Conservation (phyloP, 306 rosid species). For the Dalbergia cultrata region DNA sequence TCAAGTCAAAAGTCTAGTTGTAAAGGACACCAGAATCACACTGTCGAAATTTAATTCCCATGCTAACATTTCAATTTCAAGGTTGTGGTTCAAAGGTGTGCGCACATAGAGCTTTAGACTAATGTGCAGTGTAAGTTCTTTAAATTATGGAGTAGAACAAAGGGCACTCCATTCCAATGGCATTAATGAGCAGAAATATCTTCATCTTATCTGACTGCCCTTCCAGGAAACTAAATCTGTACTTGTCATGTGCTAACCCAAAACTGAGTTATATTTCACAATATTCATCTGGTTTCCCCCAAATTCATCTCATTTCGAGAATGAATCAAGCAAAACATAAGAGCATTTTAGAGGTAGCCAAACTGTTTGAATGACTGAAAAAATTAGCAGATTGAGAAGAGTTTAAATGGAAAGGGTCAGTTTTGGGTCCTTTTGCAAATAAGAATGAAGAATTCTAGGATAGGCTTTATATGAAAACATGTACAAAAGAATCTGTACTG, state of each 20-base stretch:
- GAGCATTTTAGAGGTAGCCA: not conserved
- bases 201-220: constrained; percentile 1
- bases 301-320: not conserved
- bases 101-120: not conserved
- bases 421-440: constrained; percentile 4
- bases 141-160: constrained; percentile 26
- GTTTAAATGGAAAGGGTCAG: not conserved
- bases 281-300: not conserved
- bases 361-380: constrained; percentile 1
- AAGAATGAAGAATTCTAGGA: not conserved
- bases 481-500: not conserved
- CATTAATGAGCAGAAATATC: not conserved
- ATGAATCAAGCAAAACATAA: not conserved
- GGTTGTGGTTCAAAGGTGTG: constrained; percentile 3
- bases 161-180: not conserved
- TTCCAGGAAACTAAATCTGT: not conserved
- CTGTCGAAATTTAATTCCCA: constrained; percentile 9
- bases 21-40: not conserved
- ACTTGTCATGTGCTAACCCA: not conserved
- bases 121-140: constrained; percentile 4
- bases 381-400: not conserved
- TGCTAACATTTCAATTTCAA: not conserved
- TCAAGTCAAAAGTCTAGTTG: constrained; percentile 1
- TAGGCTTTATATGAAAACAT: not conserved
- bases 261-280: not conserved